Evolutionary conservation across 2,329 filamentous ascomycete species (phyloP), one percentile per base, ranked within the genome.

Genomic region (Helminthosporium solani): DNA sequence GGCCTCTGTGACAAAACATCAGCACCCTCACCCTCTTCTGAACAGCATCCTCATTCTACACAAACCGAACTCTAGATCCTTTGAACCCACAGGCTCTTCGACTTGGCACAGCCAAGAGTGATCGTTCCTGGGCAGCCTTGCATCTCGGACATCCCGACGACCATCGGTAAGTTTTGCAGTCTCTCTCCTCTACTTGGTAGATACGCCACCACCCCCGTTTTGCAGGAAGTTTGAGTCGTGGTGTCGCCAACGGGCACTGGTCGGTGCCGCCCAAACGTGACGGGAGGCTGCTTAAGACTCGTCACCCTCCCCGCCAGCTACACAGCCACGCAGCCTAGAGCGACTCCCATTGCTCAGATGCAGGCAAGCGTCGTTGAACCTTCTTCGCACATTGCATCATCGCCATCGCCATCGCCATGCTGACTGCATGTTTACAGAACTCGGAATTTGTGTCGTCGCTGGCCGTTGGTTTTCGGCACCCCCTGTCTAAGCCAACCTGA

Each of bases 391-490:
- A 25, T 25, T 25, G 23, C 5, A 25, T 25, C 9, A 25, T 5
- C 23, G 5, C 6, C 23, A 6, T 9, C 28, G 49, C 46, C 53
- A 42, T 55, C 63, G 57, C 57, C 52, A 66, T 68, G 63, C 64
- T 68, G 54, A 68, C 60, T 54, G 53, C 49, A 25, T 54, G 47
- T 44, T 51, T 52, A 53, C 58, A 49, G 46, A 51, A 38, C 58
- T 47, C 48, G 59, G 58, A 55, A 16, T 44, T 40, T 45, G 50
- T 42, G 38, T 46, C 44, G 51, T 40, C 52, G 27, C 33, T 38
- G 46, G 27, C 48, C 45, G 44, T 44, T 37, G 30, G 23, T 41
- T 16, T 28, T 38, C 7, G 21, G 20, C 25, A 47, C 44, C 44
- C 44, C 53, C 48, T 52, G 52, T 44, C 58, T 57, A 47, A 48